Percentiles rank a stretch among this genome's conserved stretches.
Conservation (phyloP, 305 asterid species). For the Petunia hybrid region DNA sequence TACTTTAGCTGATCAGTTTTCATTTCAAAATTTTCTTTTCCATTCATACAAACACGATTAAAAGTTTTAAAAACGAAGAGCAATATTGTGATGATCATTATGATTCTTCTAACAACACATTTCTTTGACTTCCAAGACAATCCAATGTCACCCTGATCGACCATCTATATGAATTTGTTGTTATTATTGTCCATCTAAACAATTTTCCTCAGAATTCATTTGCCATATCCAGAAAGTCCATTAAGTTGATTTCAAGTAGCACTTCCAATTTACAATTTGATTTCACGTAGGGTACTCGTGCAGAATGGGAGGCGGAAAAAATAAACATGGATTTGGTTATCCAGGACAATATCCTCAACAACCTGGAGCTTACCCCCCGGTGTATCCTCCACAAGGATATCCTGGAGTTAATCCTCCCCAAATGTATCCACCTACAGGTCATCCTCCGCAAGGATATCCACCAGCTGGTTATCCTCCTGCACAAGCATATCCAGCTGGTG, state of each 20-base stretch:
- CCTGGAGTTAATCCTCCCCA: constrained; percentile 10
- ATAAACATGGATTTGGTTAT: background rate
- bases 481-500: constrained; percentile 47
- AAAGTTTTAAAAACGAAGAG: too few relatives aligned
- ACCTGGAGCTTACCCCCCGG: constrained; percentile 17
- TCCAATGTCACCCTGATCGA: background rate
- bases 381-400: background rate
- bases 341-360: constrained; percentile 8
- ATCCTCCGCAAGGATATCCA: constrained; percentile 71
- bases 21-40: too few relatives aligned
- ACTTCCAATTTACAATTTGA: background rate
- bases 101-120: background rate
- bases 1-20: too few relatives aligned
- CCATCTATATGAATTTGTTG: background rate
- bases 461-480: constrained; percentile 53
- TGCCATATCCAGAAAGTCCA: too few relatives aligned
- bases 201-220: background rate
- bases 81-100: too few relatives aligned
- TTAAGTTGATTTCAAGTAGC: too few relatives aligned
- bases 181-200: background rate
- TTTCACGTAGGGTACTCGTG: background rate
- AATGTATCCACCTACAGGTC: constrained; percentile 47
- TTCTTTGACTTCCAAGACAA: background rate
- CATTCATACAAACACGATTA: too few relatives aligned
- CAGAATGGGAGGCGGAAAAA: constrained; percentile 21